phyloP scores from a whole-genome alignment of 768 basidiomycete species.

The Royoungia palumana region DNA sequence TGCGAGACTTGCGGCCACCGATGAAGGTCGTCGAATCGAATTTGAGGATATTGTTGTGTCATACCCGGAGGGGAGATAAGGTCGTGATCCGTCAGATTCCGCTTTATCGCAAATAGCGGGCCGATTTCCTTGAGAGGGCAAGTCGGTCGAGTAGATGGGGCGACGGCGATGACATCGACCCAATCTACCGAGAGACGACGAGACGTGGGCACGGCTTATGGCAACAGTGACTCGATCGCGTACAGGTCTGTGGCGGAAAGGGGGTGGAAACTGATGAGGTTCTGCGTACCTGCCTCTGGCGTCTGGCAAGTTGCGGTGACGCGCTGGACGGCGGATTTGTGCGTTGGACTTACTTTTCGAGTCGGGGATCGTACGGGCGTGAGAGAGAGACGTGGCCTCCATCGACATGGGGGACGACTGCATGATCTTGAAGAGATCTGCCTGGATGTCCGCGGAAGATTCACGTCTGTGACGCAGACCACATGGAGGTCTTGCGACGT shows the following conservation, averaged over 20 bases:
- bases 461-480: slow-evolving; percentile 25
- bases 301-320: background rate
- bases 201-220: slow-evolving; percentile 1
- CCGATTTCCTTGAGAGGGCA: slow-evolving; percentile 10
- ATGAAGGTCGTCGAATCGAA: slow-evolving; percentile 8
- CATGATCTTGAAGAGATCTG: slow-evolving; percentile 25
- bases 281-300: slow-evolving; percentile 10
- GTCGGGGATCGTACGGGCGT: slow-evolving; percentile 2
- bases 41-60: slow-evolving; percentile 6
- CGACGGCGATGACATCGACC: slow-evolving; percentile 14
- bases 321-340: slow-evolving; percentile 1
- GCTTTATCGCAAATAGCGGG: background rate
- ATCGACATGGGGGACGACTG: slow-evolving; percentile 21
- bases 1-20: slow-evolving; percentile 18
- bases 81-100: slow-evolving; percentile 31
- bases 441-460: slow-evolving; percentile 32
- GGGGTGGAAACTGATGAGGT: slow-evolving; percentile 27
- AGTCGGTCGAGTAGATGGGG: slow-evolving; percentile 2
- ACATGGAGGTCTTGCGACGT: slow-evolving; percentile 32
- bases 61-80: slow-evolving; percentile 27
- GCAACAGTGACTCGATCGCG: slow-evolving; percentile 8
- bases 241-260: slow-evolving; percentile 21
- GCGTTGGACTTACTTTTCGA: slow-evolving; percentile 20
- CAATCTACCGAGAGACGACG: slow-evolving; percentile 11
- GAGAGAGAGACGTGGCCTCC: slow-evolving; percentile 4